Evolutionary conservation across 305 asterid genomes (phyloP).

Genomic region (Fraxinus greggii): DNA sequence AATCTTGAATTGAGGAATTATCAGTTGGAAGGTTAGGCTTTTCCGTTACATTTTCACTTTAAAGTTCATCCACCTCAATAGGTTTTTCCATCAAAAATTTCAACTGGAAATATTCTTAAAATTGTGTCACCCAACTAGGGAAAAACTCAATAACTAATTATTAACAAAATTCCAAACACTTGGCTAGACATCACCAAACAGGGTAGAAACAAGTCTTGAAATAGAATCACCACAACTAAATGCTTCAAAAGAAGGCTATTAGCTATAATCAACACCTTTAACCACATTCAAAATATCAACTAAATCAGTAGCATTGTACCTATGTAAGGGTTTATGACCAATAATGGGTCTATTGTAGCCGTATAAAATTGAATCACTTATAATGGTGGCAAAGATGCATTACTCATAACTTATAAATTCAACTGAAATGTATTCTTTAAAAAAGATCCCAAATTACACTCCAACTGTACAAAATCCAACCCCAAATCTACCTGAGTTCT

Average conservation of each 20-base stretch:
- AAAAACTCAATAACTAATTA: neutral
- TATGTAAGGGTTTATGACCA: neutral
- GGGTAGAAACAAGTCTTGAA: no score
- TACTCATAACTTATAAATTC: neutral
- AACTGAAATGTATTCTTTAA: neutral
- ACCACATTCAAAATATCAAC: neutral
- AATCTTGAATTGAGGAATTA: neutral
- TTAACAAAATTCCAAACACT: neutral
- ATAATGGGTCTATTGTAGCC: neutral
- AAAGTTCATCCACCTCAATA: neutral
- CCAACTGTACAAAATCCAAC: neutral
- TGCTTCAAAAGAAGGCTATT: no score
- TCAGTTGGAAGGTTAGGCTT: neutral
- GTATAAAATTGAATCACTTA: neutral
- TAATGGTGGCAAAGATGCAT: neutral
- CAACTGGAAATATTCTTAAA: neutral
- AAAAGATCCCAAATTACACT: neutral
- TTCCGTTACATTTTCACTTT: neutral
- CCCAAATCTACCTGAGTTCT: neutral
- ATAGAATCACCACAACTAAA: no score
- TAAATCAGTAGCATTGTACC: neutral
- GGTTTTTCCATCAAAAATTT: neutral
- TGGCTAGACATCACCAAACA: no score
- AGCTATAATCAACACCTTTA: no score
- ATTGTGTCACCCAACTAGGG: neutral